Conservation (phyloP, 345 rosid species). For the Populus nigra region DNA sequence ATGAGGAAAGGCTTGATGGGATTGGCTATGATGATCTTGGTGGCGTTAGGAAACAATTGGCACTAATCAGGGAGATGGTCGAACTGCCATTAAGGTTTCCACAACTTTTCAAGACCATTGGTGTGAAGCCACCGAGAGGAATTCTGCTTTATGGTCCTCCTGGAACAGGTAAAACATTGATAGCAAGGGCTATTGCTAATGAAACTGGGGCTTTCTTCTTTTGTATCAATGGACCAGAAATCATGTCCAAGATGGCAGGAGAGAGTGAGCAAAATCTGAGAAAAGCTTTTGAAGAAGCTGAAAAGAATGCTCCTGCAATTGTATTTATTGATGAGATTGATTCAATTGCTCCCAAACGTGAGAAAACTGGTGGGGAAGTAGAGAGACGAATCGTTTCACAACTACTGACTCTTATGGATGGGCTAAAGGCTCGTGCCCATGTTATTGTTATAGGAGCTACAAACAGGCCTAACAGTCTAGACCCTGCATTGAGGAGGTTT, state of each 20-base stretch:
- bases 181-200: neutral
- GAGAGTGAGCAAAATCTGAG: neutral
- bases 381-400: no score
- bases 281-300: no score
- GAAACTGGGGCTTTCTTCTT: neutral
- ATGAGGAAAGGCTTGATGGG: neutral
- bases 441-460: neutral
- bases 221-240: neutral
- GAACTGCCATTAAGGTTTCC: constrained; percentile 13
- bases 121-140: neutral
- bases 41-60: constrained; percentile 8
- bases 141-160: neutral
- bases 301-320: no score
- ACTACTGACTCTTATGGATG: no score
- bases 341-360: no score
- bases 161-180: neutral
- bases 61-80: constrained; percentile 10
- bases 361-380: no score
- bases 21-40: constrained; percentile 19
- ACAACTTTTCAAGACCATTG: constrained; percentile 4
- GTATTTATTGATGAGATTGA: no score
- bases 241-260: neutral
- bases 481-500: neutral
- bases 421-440: neutral
- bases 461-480: neutral